Conservation (phyloP, 2,329 filamentous ascomycete species). For the Nigrospora osmanthi region DNA sequence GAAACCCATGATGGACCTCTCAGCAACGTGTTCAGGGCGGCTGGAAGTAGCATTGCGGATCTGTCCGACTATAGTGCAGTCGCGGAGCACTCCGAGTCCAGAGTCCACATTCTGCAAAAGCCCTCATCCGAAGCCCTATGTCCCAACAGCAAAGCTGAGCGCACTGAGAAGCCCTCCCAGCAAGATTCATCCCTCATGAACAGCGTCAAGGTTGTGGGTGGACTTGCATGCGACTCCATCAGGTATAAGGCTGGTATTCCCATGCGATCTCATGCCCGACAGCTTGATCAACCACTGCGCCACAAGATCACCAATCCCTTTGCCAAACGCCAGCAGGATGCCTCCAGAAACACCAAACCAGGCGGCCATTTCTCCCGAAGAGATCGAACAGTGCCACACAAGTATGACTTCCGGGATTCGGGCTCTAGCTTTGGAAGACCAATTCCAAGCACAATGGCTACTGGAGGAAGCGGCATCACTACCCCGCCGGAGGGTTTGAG, state of each 20-base stretch:
- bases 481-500: too few species aligned
- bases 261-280: too few species aligned
- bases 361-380: background rate
- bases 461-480: background rate
- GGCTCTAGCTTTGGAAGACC: constrained; percentile 4
- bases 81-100: constrained; percentile 6
- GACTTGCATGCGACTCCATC: too few species aligned
- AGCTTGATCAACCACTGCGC: too few species aligned
- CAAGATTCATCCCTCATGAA: too few species aligned
- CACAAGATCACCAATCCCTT: too few species aligned
- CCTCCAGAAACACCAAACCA: too few species aligned
- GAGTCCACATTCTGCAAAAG: constrained; percentile 12
- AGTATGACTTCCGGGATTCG: constrained; percentile 21
- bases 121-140: constrained; percentile 1
- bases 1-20: background rate
- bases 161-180: constrained; percentile 5
- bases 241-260: too few species aligned
- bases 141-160: constrained; percentile 5
- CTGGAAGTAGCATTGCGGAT: constrained; percentile 37
- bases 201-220: too few species aligned
- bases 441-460: constrained; percentile 2
- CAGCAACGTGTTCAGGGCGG: constrained; percentile 9
- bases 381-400: constrained; percentile 9
- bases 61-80: constrained; percentile 26
- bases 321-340: too few species aligned